phyloP scores from a whole-genome alignment of 495 filamentous ascomycete species.

The Penicillium salamii region DNA sequence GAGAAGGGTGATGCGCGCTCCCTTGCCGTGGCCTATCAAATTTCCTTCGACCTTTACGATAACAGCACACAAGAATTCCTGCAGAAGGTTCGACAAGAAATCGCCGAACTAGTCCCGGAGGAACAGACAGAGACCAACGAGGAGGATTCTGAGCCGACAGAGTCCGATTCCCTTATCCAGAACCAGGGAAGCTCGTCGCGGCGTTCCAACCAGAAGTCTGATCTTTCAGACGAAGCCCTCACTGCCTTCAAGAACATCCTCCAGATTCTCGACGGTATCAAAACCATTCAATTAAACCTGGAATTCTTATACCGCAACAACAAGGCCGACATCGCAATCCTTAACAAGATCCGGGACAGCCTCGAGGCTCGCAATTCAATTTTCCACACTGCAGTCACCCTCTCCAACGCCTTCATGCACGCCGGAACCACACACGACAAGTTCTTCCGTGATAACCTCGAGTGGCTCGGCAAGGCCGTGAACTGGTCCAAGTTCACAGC shows the following conservation, averaged over 20 bases:
- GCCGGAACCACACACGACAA: slow-evolving; percentile 97
- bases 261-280: slow-evolving; percentile 83
- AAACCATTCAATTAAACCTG: slow-evolving; percentile 86
- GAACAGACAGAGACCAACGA: slow-evolving; percentile 33
- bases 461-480: slow-evolving; percentile 97
- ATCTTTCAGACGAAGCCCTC: slow-evolving; percentile 42
- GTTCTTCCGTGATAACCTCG: slow-evolving; percentile 95
- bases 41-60: slow-evolving; percentile 96
- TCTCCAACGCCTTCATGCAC: slow-evolving; percentile 99
- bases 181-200: slow-evolving; percentile 41
- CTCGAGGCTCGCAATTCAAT: slow-evolving; percentile 95
- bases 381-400: slow-evolving; percentile 94
- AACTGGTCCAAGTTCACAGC: slow-evolving; percentile 99
- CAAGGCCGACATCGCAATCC: slow-evolving; percentile 78
- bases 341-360: slow-evolving; percentile 95
- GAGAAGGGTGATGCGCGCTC: slow-evolving; percentile 73
- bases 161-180: slow-evolving; percentile 51
- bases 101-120: slow-evolving; percentile 60
- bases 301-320: slow-evolving; percentile 97
- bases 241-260: slow-evolving; percentile 76
- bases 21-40: slow-evolving; percentile 88
- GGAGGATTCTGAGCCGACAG: slow-evolving; percentile 52
- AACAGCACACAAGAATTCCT: slow-evolving; percentile 98
- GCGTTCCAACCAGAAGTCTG: slow-evolving; percentile 40
- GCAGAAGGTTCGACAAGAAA: slow-evolving; percentile 77